A percentile compares a stretch with the other conserved stretches of the same genome.
Conservation (phyloP, 768 basidiomycete genomes). For the Trametes punicea region DNA sequence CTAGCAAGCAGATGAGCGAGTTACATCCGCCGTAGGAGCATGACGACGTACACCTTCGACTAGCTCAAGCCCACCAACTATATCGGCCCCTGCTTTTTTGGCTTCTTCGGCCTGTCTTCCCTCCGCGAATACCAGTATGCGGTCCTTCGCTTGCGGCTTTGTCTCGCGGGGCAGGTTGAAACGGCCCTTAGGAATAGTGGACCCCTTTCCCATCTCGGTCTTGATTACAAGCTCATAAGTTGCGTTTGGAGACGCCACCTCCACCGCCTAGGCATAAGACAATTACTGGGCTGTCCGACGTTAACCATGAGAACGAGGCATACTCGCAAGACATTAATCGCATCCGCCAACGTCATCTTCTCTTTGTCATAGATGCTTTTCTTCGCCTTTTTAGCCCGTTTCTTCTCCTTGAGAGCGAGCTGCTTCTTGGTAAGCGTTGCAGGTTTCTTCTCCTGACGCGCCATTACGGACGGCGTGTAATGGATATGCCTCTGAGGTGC, state of each 20-base stretch:
- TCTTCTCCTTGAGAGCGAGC: slow-evolving; percentile 58
- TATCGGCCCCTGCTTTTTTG: slow-evolving; percentile 80
- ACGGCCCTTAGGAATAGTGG: slow-evolving; percentile 86
- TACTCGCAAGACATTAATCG: slow-evolving; percentile 70
- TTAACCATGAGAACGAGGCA: slow-evolving; percentile 25
- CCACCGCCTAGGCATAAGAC: slow-evolving; percentile 61
- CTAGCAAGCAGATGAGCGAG: slow-evolving; percentile 36
- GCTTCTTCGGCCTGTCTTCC: slow-evolving; percentile 81
- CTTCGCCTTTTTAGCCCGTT: slow-evolving; percentile 51
- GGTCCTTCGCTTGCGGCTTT: slow-evolving; percentile 65
- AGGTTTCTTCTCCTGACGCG: slow-evolving; percentile 47
- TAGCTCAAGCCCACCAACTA: slow-evolving; percentile 88
- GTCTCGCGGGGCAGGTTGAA: slow-evolving; percentile 81
- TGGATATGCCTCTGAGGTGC: slow-evolving; percentile 47
- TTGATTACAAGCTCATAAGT: slow-evolving; percentile 81
- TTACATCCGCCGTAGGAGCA: not conserved
- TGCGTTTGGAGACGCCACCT: slow-evolving; percentile 71
- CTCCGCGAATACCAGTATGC: slow-evolving; percentile 91
- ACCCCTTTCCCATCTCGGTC: slow-evolving; percentile 73
- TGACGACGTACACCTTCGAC: slow-evolving; percentile 73
- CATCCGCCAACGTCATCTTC: slow-evolving; percentile 62
- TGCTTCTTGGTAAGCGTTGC: slow-evolving; percentile 60
- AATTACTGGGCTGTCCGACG: not conserved
- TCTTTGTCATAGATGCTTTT: slow-evolving; percentile 60
- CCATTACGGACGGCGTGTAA: slow-evolving; percentile 44